Evolutionary conservation across 78 protist genomes (phyloP), one percentile per base, ranked within the genome.

Genomic region (Creolimax fragrantissima): DNA sequence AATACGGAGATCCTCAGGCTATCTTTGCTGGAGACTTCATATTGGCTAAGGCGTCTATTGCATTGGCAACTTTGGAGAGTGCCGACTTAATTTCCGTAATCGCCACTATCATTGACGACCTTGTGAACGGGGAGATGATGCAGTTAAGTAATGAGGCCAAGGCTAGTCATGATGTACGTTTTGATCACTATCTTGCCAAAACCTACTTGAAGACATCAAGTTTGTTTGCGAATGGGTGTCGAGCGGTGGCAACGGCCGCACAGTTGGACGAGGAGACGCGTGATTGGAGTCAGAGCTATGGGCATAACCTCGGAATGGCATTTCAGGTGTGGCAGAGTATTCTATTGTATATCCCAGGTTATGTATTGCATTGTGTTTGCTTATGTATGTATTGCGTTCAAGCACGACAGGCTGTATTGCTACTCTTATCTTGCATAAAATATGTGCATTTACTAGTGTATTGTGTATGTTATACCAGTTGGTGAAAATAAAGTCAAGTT

Each of bases 81-180:
- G 2, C 5, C 42, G 81, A 41, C 41, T 94, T 92, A 85, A 58
- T 94, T 3, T 47, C 42, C 43, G 74, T 85, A 35, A 43, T 97
- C n/a, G 89, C 97, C n/a, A 45, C 44, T 2, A 93, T 93, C 2
- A 42, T 97, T 3, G 95, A 90, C 41, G 95, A 97, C 36, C 43
- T 97, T 81, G 96, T 94, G n/a, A 95, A 94, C 5, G 99, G 99
- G 41, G 98, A 97, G 93, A 41, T 97, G 42, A 92, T 96, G 94
- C 98, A 97, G 91, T 89, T 95, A 90, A 36, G 90, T 36, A 42
- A 42, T 42, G 45, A 44, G 41, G 67, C 47, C 88, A 35, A 6
- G 42, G 92, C 90, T 88, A 5, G 43, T 66, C 94, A 89, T 35
- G 43, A 3, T 5, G 42, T n/a, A 7, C 5, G 45, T 3, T 91